Base-by-base conservation (phyloP, 1,284 basidiomycete genomes). In the Phellinidium pouzarii region DNA sequence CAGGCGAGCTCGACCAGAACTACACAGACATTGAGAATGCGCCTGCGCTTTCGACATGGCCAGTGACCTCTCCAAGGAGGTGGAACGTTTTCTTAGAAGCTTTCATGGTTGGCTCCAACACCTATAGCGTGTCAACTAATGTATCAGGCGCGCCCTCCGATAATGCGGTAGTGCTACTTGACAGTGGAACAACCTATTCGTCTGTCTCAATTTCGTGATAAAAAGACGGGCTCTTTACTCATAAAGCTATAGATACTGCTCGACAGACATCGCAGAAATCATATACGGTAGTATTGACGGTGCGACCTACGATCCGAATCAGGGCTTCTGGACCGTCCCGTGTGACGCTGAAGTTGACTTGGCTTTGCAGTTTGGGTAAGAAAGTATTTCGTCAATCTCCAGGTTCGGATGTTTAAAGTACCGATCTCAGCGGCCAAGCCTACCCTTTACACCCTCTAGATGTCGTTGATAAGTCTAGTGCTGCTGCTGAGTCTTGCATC, bases 161-260 rank as follows among this genome's bases (percentile, higher is more conserved):
- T 60, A 82, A 80, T 60, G 85, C 84, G 12, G 84, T 89, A 42
- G 76, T 78, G 17, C 70, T 86, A 29, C 71, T 91, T 51, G 87
- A 91, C 64, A 89, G 78, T 57, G 87, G 87, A 12, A 84, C 87
- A 11, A 87, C 87, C 3, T 87, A 80, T 64, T 80, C 84, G 85
- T 87, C 62, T 56, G 85, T 71, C 7, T 17, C n/a, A n/a, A n/a
- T 25, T 11, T 23, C 44, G 37, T 50, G 48, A 44, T 23, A 38
- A 53, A 22, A 44, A 50, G 54, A 49, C 55, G 44, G 6, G n/a
- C 11, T 45, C 27, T 12, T 26, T 48, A 8, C 31, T 20, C 40
- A 19, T 27, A 27, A 43, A 48, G 41, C 49, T 47, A 46, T 49
- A 85, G 86, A 25, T 87, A 87, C 66, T 82, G 77, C 11, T 77